Evolutionary conservation across 1,284 basidiomycete species (phyloP).

Genomic region (Exsudoporus floridanus): DNA sequence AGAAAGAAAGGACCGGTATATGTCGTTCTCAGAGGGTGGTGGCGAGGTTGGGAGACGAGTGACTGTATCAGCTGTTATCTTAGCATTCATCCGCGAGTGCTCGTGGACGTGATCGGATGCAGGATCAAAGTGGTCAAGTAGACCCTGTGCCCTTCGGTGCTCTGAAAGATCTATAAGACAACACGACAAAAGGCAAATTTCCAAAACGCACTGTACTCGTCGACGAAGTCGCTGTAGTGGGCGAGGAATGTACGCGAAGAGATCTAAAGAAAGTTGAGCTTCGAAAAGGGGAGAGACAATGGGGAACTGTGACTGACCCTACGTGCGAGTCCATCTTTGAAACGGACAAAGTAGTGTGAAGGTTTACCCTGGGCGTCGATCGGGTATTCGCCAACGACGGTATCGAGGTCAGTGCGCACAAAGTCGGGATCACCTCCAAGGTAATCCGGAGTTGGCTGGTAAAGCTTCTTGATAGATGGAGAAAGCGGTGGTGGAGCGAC

Average conservation of each 20-base stretch:
- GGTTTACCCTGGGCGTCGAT: conserved; percentile 30
- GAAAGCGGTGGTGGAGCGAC: conserved; percentile 36
- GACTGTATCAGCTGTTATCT: conserved; percentile 27
- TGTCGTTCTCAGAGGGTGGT: conserved; percentile 9
- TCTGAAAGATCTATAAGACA: conserved; percentile 35
- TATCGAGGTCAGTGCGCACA: conserved; percentile 39
- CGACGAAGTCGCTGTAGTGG: conserved; percentile 47
- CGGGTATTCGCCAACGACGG: conserved; percentile 59
- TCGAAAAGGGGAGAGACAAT: neutral
- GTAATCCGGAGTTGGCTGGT: conserved; percentile 38
- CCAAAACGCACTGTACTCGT: conserved; percentile 53
- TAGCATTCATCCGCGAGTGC: conserved; percentile 49
- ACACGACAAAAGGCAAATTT: conserved; percentile 3
- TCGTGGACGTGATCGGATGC: conserved; percentile 57
- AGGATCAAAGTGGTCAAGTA: conserved; percentile 59
- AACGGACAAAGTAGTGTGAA: conserved; percentile 61
- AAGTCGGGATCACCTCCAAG: conserved; percentile 37
- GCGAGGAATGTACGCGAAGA: conserved; percentile 39
- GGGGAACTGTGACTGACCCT: conserved; percentile 43
- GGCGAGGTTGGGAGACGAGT: conserved; percentile 3
- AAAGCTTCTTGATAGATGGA: conserved; percentile 41
- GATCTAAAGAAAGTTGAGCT: conserved; percentile 37
- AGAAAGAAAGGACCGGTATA: conserved; percentile 3
- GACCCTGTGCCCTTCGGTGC: conserved; percentile 41
- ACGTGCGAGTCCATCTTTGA: conserved; percentile 54